Evolutionary conservation across 78 protist species (phyloP), one percentile per base, ranked within the genome.

Genomic region (Guillardia theta): DNA sequence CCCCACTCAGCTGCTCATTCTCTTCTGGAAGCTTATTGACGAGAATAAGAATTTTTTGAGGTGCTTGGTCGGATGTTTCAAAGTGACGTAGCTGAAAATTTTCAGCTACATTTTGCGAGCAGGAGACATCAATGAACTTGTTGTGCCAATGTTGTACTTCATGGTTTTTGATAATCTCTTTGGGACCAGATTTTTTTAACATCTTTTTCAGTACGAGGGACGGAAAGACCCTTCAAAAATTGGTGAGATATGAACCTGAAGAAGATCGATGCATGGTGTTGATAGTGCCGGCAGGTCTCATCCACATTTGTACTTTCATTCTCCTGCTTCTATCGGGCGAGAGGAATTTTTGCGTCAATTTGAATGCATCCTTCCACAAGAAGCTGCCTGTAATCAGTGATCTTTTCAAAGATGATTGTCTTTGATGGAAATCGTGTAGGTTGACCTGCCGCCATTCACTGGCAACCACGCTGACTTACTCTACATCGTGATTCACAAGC

Each of bases 401-500:
- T n/a, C n/a, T n/a, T n/a, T n/a, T n/a, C n/a, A n/a, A n/a, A n/a
- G n/a, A n/a, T n/a, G n/a, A n/a, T n/a, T n/a, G n/a, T n/a, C n/a
- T n/a, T n/a, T n/a, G n/a, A n/a, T n/a, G n/a, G 2, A 30, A 3
- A 30, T 1, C 39, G 2, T 24, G 70, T 30, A 58, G 70, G 83
- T 80, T 30, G 90, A 80, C 48, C 90, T 80, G 44, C 90, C 90
- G 44, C 46, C 46, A 5, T 80, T 80, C 90, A 39, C 5, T n/a
- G 90, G 90, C 45, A 80, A 80, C 33, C 90, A 80, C 90, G 90
- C 90, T 21, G 90, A 80, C 90, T 48, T 80, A 33, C 50, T 80
- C 53, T 80, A 44, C 48, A 80, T 80, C 48, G 90, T 80, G 44
- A 44, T 80, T 30, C 48, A 80, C 90, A 80, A 80, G 50, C 90